phyloP scores from a whole-genome alignment of 2,329 filamentous ascomycete genomes.

The Colletotrichum graminicola region DNA sequence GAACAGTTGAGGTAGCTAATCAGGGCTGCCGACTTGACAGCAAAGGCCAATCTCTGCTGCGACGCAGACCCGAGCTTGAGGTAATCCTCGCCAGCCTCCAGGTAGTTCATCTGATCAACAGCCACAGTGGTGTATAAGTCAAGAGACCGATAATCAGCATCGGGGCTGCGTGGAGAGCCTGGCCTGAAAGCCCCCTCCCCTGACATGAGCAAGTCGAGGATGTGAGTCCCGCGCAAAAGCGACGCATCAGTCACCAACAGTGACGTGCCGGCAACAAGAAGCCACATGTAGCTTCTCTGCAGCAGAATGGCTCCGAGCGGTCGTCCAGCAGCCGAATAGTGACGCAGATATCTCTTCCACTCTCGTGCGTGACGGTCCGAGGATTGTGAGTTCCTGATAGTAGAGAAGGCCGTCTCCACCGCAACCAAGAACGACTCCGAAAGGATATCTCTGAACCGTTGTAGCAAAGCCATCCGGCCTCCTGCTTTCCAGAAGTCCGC shows the following conservation, averaged over 20 bases:
- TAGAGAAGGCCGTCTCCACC: slow-evolving; percentile 90
- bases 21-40: slow-evolving; percentile 85
- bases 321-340: slow-evolving; percentile 83
- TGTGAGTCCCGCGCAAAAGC: slow-evolving; percentile 70
- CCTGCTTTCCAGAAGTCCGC: slow-evolving; percentile 84
- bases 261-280: slow-evolving; percentile 83
- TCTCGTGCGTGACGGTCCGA: slow-evolving; percentile 77
- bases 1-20: slow-evolving; percentile 89
- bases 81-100: slow-evolving; percentile 93
- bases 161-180: slow-evolving; percentile 55
- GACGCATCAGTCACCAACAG: slow-evolving; percentile 75
- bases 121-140: slow-evolving; percentile 79
- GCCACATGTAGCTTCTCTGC: slow-evolving; percentile 87
- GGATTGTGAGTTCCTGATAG: slow-evolving; percentile 82
- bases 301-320: slow-evolving; percentile 93
- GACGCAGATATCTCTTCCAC: slow-evolving; percentile 88
- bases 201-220: slow-evolving; percentile 80
- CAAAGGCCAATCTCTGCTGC: slow-evolving; percentile 88
- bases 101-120: slow-evolving; percentile 83
- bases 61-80: slow-evolving; percentile 85
- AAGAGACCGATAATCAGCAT: slow-evolving; percentile 68
- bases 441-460: slow-evolving; percentile 77
- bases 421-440: slow-evolving; percentile 88
- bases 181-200: slow-evolving; percentile 63
- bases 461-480: slow-evolving; percentile 80